Evolutionary conservation across 2,329 filamentous ascomycete species (phyloP).

Genomic region (Pseudocercospora pini-densiflorae): DNA sequence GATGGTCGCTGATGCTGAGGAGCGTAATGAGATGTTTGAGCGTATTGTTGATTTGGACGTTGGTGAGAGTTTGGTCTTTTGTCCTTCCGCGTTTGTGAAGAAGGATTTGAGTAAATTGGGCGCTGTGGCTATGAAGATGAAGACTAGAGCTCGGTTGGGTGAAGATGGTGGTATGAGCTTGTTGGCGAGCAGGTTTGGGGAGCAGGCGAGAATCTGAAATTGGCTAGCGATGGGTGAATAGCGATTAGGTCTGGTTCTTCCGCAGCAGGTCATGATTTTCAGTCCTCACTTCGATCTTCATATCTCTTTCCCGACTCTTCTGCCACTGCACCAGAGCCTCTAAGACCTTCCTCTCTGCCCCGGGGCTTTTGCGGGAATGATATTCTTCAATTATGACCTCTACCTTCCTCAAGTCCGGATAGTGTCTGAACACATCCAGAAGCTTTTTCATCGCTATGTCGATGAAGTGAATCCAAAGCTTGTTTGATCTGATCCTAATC

Average conservation of each 20-base stretch:
- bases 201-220: neutral
- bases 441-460: neutral
- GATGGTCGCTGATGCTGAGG: constrained; percentile 16
- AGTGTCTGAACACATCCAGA: neutral
- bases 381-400: too few relatives aligned
- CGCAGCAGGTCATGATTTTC: too few relatives aligned
- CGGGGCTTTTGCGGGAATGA: neutral
- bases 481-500: neutral
- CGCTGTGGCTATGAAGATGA: constrained; percentile 30
- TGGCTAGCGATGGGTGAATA: neutral
- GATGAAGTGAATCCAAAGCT: neutral
- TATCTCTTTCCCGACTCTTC: neutral
- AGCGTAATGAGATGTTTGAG: constrained; percentile 33
- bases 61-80: constrained; percentile 42
- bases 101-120: constrained; percentile 31
- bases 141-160: constrained; percentile 36
- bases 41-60: constrained; percentile 36
- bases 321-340: neutral
- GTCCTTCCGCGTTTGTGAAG: constrained; percentile 35
- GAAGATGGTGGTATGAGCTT: constrained; percentile 36
- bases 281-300: neutral
- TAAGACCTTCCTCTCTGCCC: neutral
- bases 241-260: neutral
- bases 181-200: constrained; percentile 24
- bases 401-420: too few relatives aligned